A percentile compares a stretch with the other conserved stretches of the same genome.
Conservation (phyloP, 441 rosid genomes). For the Erysimum pusillum region DNA sequence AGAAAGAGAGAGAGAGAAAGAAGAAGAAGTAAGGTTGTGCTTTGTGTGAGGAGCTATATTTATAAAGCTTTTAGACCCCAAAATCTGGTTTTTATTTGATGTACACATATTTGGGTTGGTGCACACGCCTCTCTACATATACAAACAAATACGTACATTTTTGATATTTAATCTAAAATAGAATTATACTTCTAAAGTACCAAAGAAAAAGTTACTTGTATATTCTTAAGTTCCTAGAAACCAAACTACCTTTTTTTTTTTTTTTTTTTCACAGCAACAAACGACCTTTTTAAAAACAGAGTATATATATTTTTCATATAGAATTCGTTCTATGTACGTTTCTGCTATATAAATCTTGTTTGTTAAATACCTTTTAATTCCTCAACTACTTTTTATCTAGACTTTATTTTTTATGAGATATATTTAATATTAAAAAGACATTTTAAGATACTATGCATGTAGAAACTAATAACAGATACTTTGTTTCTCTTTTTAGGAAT, state of each 20-base stretch:
- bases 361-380: background rate
- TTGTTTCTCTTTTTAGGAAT: background rate
- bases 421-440: constrained; percentile 17
- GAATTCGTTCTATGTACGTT: constrained; percentile 33
- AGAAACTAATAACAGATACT: constrained; percentile 26
- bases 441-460: constrained; percentile 31
- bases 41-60: constrained; percentile 41
- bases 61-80: constrained; percentile 36
- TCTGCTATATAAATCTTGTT: constrained; percentile 30
- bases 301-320: background rate
- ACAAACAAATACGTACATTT: background rate
- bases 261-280: background rate
- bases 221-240: constrained; percentile 17
- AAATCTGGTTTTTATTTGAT: constrained; percentile 4
- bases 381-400: constrained; percentile 34
- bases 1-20: constrained; percentile 5
- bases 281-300: constrained; percentile 5
- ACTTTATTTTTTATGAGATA: constrained; percentile 26
- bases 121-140: constrained; percentile 17
- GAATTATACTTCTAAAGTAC: background rate
- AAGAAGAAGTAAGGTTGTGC: constrained; percentile 36
- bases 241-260: background rate
- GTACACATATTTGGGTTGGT: constrained; percentile 30
- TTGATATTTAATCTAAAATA: constrained; percentile 6
- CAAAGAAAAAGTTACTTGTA: background rate